Base-by-base conservation (phyloP, 2,329 filamentous ascomycete genomes). In the Neoascochyta sp. region DNA sequence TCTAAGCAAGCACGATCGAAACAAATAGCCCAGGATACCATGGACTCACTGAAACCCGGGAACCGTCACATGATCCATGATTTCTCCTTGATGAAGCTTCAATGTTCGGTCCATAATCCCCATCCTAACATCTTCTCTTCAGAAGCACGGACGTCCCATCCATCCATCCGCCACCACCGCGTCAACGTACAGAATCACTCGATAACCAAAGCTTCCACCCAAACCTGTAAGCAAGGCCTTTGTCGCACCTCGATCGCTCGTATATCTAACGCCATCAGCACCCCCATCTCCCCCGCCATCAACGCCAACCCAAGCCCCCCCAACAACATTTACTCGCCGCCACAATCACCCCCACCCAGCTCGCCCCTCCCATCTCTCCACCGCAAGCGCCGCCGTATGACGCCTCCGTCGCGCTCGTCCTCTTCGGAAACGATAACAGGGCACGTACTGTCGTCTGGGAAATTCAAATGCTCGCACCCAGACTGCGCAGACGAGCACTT, bases 401-500 rank as follows among this genome's bases (percentile, higher is more conserved):
- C 30, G 23, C 16, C 39, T 16, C n/a, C 22, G 23, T 15, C 31
- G 7, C 16, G 29, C 5, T 7, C 20, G 1, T 11, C 25, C 1
- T 16, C 27, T 3, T n/a, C n/a, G n/a, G 47, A 45, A 15, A 32
- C 25, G 0, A 16, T 43, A 3, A 52, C 54, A 9, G 57, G 54
- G n/a, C 35, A 49, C 22, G 46, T 60, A 7, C 48, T 55, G 3
- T 27, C 30, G 3, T 29, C 40, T 20, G 46, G 49, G 1, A 50
- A 43, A 13, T 56, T 59, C 34, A 37, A 39, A n/a, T 61, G 57
- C 27, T 17, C 44, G 3, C 27, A 45, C 2, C 7, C 35, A 7
- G 14, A 26, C 1, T 61, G 57, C 23, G 14, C 24, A 5, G 36
- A 41, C 9, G 18, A 47, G 3, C 42, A 29, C 1, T 62, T 60